These are phyloP conservation scores for Ustanciosporium gigantosporum DNA, from an alignment of 1,284 basidiomycete species.

Conservation along the genomic window DNA sequence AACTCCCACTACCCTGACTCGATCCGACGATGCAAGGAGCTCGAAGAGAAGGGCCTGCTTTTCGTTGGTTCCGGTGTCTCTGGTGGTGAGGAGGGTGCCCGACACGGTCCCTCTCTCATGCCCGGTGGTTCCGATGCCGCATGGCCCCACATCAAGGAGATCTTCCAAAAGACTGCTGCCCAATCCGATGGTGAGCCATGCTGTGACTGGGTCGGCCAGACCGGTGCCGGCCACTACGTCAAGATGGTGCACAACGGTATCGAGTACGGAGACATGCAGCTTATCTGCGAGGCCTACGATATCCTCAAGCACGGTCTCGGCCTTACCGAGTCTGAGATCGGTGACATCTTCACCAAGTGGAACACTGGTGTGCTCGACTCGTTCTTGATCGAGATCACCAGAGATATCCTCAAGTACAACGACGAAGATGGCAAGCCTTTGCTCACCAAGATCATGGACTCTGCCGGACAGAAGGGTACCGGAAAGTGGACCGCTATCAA, in stretches of 20 bases:
- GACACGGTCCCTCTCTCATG: slow-evolving; percentile 97
- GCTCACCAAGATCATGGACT: slow-evolving; percentile 81
- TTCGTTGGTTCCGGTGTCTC: slow-evolving; percentile 99
- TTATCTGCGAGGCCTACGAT: slow-evolving; percentile 83
- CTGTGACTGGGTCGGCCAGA: slow-evolving; percentile 99
- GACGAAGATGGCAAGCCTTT: slow-evolving; percentile 91
- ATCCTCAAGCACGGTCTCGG: slow-evolving; percentile 96
- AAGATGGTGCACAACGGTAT: slow-evolving; percentile 99
- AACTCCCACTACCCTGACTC: slow-evolving; percentile 99
- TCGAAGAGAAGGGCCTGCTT: slow-evolving; percentile 90
- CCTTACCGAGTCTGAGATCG: slow-evolving; percentile 64
- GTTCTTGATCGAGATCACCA: slow-evolving; percentile 90
- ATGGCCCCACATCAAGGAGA: slow-evolving; percentile 96
- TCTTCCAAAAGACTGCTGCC: slow-evolving; percentile 97
- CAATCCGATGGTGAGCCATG: slow-evolving; percentile 95
- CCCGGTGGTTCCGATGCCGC: slow-evolving; percentile 92
- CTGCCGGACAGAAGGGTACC: slow-evolving; percentile 97
- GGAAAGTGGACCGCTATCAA: slow-evolving; percentile 99
- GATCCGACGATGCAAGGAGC: slow-evolving; percentile 88
- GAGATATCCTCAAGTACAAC: slow-evolving; percentile 66
- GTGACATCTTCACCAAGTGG: slow-evolving; percentile 68
- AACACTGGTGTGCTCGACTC: slow-evolving; percentile 99
- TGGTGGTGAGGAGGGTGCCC: slow-evolving; percentile 98
- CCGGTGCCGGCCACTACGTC: slow-evolving; percentile 90
- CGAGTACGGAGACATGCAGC: slow-evolving; percentile 97